Conservation (phyloP, 2,329 filamentous ascomycete species). For the Talaromyces sp. region DNA sequence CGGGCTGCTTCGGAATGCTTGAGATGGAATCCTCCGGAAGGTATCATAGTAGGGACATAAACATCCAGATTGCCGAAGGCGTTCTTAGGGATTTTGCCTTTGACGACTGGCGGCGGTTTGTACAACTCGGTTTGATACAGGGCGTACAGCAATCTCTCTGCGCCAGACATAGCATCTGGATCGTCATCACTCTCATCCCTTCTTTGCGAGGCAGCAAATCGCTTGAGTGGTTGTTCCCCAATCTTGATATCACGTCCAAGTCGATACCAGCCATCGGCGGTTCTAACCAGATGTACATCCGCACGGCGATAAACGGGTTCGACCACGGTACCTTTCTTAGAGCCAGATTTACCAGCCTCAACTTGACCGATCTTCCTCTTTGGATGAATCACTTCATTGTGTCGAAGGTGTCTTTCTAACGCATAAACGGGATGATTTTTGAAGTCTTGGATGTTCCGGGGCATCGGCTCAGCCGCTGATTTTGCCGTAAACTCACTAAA, state of each 20-base stretch:
- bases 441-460: slow-evolving; percentile 79
- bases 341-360: slow-evolving; percentile 46
- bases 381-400: slow-evolving; percentile 77
- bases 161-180: slow-evolving; percentile 44
- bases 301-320: slow-evolving; percentile 78
- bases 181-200: slow-evolving; percentile 40
- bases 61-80: slow-evolving; percentile 62
- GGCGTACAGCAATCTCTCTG: slow-evolving; percentile 59
- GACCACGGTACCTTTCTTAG: slow-evolving; percentile 55
- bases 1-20: slow-evolving; percentile 58
- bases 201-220: slow-evolving; percentile 51
- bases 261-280: slow-evolving; percentile 86
- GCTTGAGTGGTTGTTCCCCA: slow-evolving; percentile 79
- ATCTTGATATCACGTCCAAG: slow-evolving; percentile 74
- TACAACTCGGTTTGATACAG: slow-evolving; percentile 67
- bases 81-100: slow-evolving; percentile 66
- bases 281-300: slow-evolving; percentile 75
- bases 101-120: slow-evolving; percentile 68
- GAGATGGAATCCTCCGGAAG: slow-evolving; percentile 57
- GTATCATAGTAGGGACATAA: slow-evolving; percentile 63
- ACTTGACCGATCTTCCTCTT: slow-evolving; percentile 73
- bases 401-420: slow-evolving; percentile 76
- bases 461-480: slow-evolving; percentile 77
- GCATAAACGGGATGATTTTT: slow-evolving; percentile 82
- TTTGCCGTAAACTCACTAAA: slow-evolving; percentile 68